Evolutionary conservation across 1,139 yeast genomes (phyloP), one percentile per base, ranked within the genome.

Genomic region (Saccharomycopsis hybrid): DNA sequence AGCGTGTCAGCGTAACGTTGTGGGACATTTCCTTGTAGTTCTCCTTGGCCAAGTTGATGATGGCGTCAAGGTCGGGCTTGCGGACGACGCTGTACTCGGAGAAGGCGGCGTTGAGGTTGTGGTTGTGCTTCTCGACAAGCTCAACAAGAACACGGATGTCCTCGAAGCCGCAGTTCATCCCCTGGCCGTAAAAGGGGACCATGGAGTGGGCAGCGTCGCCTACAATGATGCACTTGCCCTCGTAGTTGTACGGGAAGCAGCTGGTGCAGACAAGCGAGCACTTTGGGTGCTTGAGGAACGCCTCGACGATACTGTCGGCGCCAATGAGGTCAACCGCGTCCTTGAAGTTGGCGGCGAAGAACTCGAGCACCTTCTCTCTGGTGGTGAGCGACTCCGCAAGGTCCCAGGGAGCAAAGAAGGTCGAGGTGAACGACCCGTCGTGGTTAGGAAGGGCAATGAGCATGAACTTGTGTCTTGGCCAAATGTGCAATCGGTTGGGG

Each of bases 141-240:
- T 75, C 73, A 70, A 85, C 69, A 50, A 90, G 68, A 1, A 82
- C 78, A 48, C 82, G 72, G 9, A 89, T 89, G 60, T 90, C 97
- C 65, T 90, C 97, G 62, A 90, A 85, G 1, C 97, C 97, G 62
- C 96, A 87, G 64, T 90, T 90, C 94, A 90, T 85, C 2, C 97
- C 97, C 64, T 90, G 97, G 5, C 97, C 97, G 60, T 89, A 90
- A 63, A 90, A 90, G 11, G 97, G 97, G 3, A 90, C 97, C 96
- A 89, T 89, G 13, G 94, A 82, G 65, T 90, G 97, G 0, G 97
- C 95, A 1, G 97, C 96, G 65, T 90, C 97, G 3, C 97, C 97
- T 36, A 90, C 69, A 4, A 90, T 68, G 11, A 90, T 70, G 13
- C 82, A 82, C 53, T 77, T 76, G 39, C 83, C 89, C 41, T 70